Conservation (phyloP, 2,329 filamentous ascomycete species). For the Diaporthe caulivora region DNA sequence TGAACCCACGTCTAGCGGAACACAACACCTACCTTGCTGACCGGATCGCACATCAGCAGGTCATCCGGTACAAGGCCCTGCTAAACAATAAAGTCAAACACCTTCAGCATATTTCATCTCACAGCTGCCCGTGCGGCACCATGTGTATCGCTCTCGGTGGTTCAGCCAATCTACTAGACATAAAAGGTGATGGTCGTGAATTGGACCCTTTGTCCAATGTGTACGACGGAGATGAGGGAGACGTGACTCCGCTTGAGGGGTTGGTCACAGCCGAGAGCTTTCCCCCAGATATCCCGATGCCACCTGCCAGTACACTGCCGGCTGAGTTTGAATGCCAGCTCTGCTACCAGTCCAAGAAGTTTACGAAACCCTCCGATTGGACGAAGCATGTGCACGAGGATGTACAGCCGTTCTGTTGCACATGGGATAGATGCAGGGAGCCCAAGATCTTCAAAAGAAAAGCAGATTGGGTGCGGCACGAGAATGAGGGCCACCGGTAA, state of each 20-base stretch:
- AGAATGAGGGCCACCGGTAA: slow-evolving; percentile 85
- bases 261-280: slow-evolving; percentile 80
- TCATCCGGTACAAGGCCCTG: slow-evolving; percentile 82
- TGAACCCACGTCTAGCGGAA: slow-evolving; percentile 78
- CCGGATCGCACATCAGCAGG: slow-evolving; percentile 85
- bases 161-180: slow-evolving; percentile 71
- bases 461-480: slow-evolving; percentile 94
- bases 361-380: slow-evolving; percentile 94
- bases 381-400: slow-evolving; percentile 97
- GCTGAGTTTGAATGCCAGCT: slow-evolving; percentile 91
- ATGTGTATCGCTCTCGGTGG: slow-evolving; percentile 78
- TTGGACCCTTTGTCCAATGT: slow-evolving; percentile 67
- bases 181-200: slow-evolving; percentile 69
- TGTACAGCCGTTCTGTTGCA: slow-evolving; percentile 92
- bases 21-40: slow-evolving; percentile 76
- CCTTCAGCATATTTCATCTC: slow-evolving; percentile 64
- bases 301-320: slow-evolving; percentile 81
- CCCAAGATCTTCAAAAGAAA: slow-evolving; percentile 95
- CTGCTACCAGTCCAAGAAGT: slow-evolving; percentile 87
- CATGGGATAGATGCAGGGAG: slow-evolving; percentile 84
- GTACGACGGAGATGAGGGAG: slow-evolving; percentile 72
- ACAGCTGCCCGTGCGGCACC: slow-evolving; percentile 70
- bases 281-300: slow-evolving; percentile 83
- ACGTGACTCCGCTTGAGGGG: slow-evolving; percentile 77
- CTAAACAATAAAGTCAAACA: slow-evolving; percentile 80